Percentiles rank a stretch among this genome's conserved stretches.
Evolutionary conservation across 257 asterid genomes (phyloP).

Genomic region (Cordia subcordata): DNA sequence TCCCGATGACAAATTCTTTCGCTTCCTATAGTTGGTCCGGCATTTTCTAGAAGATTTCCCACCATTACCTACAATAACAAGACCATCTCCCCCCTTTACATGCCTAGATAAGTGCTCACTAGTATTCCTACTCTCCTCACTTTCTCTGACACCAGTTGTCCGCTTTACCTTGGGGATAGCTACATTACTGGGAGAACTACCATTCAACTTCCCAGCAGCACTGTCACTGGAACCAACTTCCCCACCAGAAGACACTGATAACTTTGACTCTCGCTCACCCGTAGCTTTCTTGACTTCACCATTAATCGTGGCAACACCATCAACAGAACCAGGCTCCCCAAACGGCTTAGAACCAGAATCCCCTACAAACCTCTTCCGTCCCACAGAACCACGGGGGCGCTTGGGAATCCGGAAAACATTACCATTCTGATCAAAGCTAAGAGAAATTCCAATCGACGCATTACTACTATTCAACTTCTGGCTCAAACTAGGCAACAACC

Average conservation of each 20-base stretch:
- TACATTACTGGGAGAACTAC: slow-evolving; percentile 26
- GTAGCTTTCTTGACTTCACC: slow-evolving; percentile 32
- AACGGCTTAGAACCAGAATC: slow-evolving; percentile 29
- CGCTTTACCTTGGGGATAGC: slow-evolving; percentile 33
- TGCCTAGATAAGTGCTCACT: slow-evolving; percentile 28
- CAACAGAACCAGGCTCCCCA: slow-evolving; percentile 36
- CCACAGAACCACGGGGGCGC: slow-evolving; percentile 79
- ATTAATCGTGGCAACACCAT: slow-evolving; percentile 24
- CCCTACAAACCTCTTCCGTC: slow-evolving; percentile 46
- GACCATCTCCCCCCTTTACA: slow-evolving; percentile 30
- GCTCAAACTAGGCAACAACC: slow-evolving; percentile 21
- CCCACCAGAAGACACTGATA: slow-evolving; percentile 16
- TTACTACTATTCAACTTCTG: slow-evolving; percentile 30
- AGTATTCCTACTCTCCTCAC: slow-evolving; percentile 28
- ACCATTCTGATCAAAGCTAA: slow-evolving; percentile 53
- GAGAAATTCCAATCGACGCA: slow-evolving; percentile 46
- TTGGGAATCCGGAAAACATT: slow-evolving; percentile 61
- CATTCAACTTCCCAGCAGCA: slow-evolving; percentile 19
- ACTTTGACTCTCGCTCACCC: slow-evolving; percentile 11
- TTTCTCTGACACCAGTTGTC: slow-evolving; percentile 34
- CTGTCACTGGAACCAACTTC: slow-evolving; percentile 31
- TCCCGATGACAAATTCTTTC: slow-evolving; percentile 34
- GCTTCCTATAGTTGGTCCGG: slow-evolving; percentile 42
- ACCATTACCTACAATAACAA: slow-evolving; percentile 31
- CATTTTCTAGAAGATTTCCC: slow-evolving; percentile 33